These are phyloP conservation scores for Penicillium sp. DNA, from an alignment of 2,329 filamentous ascomycete genomes.

Conservation along the genomic window DNA sequence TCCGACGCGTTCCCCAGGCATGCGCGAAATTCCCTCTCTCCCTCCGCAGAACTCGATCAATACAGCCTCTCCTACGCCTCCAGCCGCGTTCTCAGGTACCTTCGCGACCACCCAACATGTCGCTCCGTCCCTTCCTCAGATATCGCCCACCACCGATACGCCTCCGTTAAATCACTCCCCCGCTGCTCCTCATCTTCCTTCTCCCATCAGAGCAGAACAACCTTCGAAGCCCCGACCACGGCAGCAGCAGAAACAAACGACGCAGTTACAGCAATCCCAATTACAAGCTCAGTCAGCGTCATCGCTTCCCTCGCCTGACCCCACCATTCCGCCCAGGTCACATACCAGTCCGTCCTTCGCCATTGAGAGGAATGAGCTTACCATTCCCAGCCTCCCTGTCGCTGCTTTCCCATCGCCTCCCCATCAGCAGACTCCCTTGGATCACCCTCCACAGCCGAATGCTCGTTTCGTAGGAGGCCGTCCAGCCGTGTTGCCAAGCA, in stretches of 20 bases:
- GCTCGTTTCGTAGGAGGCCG: not conserved
- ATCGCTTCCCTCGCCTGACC: conserved; percentile 37
- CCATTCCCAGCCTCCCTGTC: conserved; percentile 42
- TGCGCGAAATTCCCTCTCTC: conserved; percentile 20
- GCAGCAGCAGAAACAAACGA: conserved; percentile 3
- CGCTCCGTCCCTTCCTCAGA: conserved; percentile 15
- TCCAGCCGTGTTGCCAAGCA: not conserved
- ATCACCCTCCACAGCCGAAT: conserved; percentile 1
- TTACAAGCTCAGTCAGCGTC: conserved; percentile 8
- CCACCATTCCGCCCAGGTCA: conserved; percentile 30
- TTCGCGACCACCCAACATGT: conserved; percentile 18
- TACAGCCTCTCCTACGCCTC: conserved; percentile 7
- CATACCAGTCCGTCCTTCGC: conserved; percentile 31
- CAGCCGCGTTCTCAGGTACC: not conserved
- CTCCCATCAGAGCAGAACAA: conserved; percentile 1
- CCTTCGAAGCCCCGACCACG: conserved; percentile 4
- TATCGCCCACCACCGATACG: conserved; percentile 1
- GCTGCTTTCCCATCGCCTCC: conserved; percentile 60
- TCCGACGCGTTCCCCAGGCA: conserved; percentile 19
- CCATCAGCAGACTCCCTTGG: conserved; percentile 3
- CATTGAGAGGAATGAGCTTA: conserved; percentile 22
- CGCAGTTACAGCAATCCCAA: conserved; percentile 2
- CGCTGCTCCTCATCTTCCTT: conserved; percentile 3
- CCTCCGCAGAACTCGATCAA: conserved; percentile 11
- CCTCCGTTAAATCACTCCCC: conserved; percentile 5